Conservation (phyloP, 108 stramenopile species). For the Nannochloropsis granulata region DNA sequence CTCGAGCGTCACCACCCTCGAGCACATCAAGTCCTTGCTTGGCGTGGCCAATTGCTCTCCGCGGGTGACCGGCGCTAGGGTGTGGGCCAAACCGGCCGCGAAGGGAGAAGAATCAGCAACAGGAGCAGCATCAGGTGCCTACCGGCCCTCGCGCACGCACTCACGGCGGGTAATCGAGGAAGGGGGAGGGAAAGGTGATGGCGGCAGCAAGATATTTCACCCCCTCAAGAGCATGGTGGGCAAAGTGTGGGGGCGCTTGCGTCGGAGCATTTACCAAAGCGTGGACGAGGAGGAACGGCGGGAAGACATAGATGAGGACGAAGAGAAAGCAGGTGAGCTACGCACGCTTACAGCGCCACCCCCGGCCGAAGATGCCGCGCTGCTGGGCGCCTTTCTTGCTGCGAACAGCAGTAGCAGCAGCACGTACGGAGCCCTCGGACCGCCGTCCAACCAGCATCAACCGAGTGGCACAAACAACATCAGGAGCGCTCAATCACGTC, state of each 20-base stretch:
- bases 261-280: too few species aligned
- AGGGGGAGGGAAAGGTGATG: background rate
- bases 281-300: background rate
- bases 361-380: background rate
- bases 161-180: background rate
- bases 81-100: too few species aligned
- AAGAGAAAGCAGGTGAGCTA: background rate
- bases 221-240: background rate
- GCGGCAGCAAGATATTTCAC: background rate
- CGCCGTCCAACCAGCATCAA: background rate
- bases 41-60: background rate
- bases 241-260: background rate
- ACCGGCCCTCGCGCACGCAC: background rate
- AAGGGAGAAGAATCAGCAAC: background rate
- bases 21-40: background rate
- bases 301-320: background rate
- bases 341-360: background rate
- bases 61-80: too few species aligned
- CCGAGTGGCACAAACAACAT: background rate
- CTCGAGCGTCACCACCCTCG: slow-evolving; percentile 2
- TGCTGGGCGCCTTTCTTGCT: background rate
- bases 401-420: background rate
- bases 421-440: background rate
- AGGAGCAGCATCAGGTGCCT: background rate
- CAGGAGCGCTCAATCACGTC: background rate